Evolutionary conservation across 306 rosid genomes (phyloP), one percentile per base, ranked within the genome.

Genomic region (Trifolium repens): DNA sequence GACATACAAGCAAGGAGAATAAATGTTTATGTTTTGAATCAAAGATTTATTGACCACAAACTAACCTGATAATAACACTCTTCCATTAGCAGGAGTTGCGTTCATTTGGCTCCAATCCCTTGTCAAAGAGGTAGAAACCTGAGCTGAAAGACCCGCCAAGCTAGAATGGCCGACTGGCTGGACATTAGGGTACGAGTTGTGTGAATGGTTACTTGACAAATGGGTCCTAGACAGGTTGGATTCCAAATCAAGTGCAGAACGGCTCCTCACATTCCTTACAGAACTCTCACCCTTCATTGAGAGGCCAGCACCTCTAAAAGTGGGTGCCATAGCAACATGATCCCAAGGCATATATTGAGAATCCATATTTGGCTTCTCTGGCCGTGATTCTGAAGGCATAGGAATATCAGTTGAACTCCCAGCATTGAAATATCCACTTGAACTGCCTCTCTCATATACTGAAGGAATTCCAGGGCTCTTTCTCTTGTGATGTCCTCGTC

Each of bases 381-480:
- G 96, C 82, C 77, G 77, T 60, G 78, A 55, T 67, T 92, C 96
- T 59, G 91, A 78, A 80, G 96, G 72, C 54, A 65, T 73, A 74
- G 93, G 87, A 72, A 82, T 71, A 58, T 83, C 93, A 66, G 87
- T 82, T 73, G 97, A 87, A 80, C 89, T 85, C 66, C 96, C 96
- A 50, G 91, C 78, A 60, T 80, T 82, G 16, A 70, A 76, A 75
- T 85, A 83, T 78, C 92, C 86, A 79, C 96, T 92, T 42, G 93
- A 39, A 81, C 93, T 79, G 77, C 96, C 97, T 85, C 91, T 87
- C 85, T 92, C 97, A 67, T 77, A 72, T 30, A 80, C 85, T 61
- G 93, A 77, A 63, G 91, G 89, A 79, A 87, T 81, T 78, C 92
- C 97, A 53, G 97, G 93, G 79, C 92, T 90, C 86, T 92, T 92